phyloP scores from a whole-genome alignment of 1,139 yeast species.

The Taiozyma onychis region DNA sequence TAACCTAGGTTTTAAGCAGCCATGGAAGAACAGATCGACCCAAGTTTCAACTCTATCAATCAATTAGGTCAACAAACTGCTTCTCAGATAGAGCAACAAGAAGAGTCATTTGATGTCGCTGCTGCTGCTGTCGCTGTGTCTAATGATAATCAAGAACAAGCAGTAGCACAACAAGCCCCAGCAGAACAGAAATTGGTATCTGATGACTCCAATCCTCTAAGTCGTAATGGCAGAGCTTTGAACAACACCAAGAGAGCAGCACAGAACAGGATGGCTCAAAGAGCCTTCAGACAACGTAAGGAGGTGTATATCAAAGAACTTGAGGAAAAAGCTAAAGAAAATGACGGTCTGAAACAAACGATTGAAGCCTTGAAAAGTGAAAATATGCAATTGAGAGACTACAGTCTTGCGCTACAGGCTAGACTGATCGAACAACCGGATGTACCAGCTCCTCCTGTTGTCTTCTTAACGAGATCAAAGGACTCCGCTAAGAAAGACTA shows the following conservation, averaged over 20 bases:
- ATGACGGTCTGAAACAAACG: conserved; percentile 51
- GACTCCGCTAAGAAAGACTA: conserved; percentile 9
- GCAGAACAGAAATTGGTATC: not conserved
- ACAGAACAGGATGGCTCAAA: conserved; percentile 84
- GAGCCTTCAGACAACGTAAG: conserved; percentile 78
- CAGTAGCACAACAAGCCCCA: not conserved
- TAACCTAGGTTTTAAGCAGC: not conserved
- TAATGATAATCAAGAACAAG: conserved; percentile 6
- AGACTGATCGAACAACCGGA: conserved; percentile 46
- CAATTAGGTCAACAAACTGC: conserved; percentile 9
- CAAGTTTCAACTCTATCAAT: conserved; percentile 14
- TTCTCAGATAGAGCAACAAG: conserved; percentile 7
- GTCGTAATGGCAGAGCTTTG: conserved; percentile 41
- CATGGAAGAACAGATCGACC: conserved; percentile 18
- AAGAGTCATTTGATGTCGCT: conserved; percentile 24
- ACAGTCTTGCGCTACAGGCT: conserved; percentile 64
- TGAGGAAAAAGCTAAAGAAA: conserved; percentile 63
- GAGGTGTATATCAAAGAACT: conserved; percentile 74
- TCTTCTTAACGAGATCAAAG: conserved; percentile 20
- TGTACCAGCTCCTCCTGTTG: conserved; percentile 40
- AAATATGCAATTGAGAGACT: conserved; percentile 67
- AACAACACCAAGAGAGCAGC: conserved; percentile 77
- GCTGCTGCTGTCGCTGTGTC: conserved; percentile 26
- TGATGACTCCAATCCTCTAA: conserved; percentile 10
- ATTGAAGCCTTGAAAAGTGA: conserved; percentile 62